Percentiles rank a stretch among this genome's conserved stretches.
phyloP scores from a whole-genome alignment of 768 basidiomycete species.

The Suillus lakei region DNA sequence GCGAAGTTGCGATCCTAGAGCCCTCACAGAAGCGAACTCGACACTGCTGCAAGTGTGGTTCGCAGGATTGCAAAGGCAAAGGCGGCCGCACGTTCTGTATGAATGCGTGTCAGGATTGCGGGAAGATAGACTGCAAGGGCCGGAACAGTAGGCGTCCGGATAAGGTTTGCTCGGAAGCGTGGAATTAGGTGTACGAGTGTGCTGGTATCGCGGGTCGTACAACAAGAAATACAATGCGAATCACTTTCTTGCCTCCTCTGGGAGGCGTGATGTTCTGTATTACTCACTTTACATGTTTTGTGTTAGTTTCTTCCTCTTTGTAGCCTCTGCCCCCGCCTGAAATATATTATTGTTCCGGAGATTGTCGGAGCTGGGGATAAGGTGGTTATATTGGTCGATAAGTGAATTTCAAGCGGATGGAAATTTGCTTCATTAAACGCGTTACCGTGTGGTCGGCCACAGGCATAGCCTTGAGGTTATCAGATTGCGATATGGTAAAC shows the following conservation, averaged over 20 bases:
- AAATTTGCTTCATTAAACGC: not conserved
- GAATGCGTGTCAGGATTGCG: conserved; percentile 82
- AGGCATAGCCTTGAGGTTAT: not conserved
- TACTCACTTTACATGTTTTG: conserved; percentile 1
- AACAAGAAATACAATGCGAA: not conserved
- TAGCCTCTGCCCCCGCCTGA: not conserved
- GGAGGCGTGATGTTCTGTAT: conserved; percentile 1
- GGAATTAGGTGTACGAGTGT: conserved; percentile 30
- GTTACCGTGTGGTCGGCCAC: not conserved
- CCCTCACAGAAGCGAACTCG: conserved; percentile 64
- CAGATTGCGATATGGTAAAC: not conserved
- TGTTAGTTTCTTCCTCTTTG: not conserved
- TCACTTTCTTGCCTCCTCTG: not conserved
- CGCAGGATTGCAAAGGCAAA: conserved; percentile 82
- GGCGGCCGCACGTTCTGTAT: conserved; percentile 76
- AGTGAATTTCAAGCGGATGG: not conserved
- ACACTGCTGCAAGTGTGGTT: conserved; percentile 85
- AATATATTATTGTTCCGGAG: not conserved
- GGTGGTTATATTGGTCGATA: not conserved
- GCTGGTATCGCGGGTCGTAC: not conserved
- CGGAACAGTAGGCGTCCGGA: conserved; percentile 80
- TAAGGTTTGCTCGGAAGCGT: conserved; percentile 69
- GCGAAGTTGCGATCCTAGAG: conserved; percentile 37
- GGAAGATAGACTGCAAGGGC: conserved; percentile 78
- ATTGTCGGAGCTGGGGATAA: not conserved